A percentile compares a stretch with the other conserved stretches of the same genome.
phyloP scores from a whole-genome alignment of 2,329 filamentous ascomycete species.

The Fusarium camptoceras region DNA sequence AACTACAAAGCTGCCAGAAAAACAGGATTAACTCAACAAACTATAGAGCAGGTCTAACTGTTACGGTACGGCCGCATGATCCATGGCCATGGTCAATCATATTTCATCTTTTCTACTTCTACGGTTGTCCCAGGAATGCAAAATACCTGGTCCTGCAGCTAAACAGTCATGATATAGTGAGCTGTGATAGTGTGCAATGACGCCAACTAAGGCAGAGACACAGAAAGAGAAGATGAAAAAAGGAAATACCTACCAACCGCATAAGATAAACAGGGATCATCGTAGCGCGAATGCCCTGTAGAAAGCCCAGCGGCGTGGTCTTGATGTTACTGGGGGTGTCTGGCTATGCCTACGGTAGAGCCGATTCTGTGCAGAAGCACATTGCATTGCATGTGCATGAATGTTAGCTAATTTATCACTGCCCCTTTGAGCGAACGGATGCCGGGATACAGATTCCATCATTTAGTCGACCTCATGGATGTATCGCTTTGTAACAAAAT shows the following conservation, averaged over 20 bases:
- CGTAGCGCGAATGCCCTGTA: not conserved
- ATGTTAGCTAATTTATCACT: not conserved
- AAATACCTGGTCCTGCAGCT: not conserved
- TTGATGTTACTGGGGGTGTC: not conserved
- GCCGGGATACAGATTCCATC: not conserved
- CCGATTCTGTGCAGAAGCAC: not conserved
- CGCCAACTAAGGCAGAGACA: not conserved
- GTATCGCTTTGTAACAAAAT: slow-evolving; percentile 23
- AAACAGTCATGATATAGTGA: not conserved
- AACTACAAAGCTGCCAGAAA: not conserved
- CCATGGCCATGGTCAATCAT: not conserved
- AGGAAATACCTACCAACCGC: not conserved
- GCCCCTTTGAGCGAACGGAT: not conserved
- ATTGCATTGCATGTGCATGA: slow-evolving; percentile 7
- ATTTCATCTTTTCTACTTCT: not conserved
- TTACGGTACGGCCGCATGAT: not conserved
- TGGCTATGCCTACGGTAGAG: not conserved
- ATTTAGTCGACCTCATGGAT: not conserved
- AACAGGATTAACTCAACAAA: not conserved
- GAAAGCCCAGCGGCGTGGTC: not conserved
- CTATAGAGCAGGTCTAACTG: not conserved
- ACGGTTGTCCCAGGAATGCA: slow-evolving; percentile 13
- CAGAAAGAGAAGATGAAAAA: slow-evolving; percentile 10
- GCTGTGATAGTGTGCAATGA: slow-evolving; percentile 9
- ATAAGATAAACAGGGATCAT: not conserved